These are phyloP conservation scores for Vickermania spadyakhi DNA, from an alignment of 208 protist species.

Conservation along the genomic window DNA sequence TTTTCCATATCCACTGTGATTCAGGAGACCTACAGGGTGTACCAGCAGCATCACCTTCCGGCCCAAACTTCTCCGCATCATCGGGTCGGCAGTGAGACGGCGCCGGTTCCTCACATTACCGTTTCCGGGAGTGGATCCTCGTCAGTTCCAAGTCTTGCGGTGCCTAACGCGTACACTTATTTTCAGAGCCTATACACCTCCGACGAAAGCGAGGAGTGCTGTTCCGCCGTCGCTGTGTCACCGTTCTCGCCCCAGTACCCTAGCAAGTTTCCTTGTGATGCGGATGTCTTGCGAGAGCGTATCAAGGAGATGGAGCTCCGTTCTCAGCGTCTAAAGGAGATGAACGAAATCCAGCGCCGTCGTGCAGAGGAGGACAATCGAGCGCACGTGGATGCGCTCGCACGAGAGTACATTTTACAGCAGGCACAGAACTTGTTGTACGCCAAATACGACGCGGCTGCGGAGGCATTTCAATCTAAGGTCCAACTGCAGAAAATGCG, in stretches of 20 bases:
- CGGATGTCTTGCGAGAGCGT: not conserved
- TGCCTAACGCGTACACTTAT: not conserved
- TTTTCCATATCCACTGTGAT: constrained; percentile 27
- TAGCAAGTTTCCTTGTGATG: not conserved
- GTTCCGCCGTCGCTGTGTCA: no score
- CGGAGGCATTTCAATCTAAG: constrained; percentile 26
- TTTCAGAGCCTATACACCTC: not conserved
- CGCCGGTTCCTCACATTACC: not conserved
- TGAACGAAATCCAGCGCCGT: constrained; percentile 1
- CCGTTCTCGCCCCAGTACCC: not conserved
- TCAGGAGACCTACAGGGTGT: constrained; percentile 35
- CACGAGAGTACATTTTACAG: constrained; percentile 40
- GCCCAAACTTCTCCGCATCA: not conserved
- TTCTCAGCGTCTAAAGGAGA: not conserved
- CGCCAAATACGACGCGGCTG: constrained; percentile 52
- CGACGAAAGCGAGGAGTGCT: not conserved
- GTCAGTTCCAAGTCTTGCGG: not conserved
- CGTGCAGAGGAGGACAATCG: constrained; percentile 21
- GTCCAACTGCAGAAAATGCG: constrained; percentile 20
- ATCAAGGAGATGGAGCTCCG: not conserved
- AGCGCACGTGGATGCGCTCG: constrained; percentile 16
- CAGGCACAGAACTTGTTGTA: constrained; percentile 48
- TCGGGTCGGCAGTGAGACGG: not conserved
- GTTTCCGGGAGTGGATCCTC: not conserved
- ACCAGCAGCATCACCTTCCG: constrained; percentile 11